Conservation (phyloP, 345 rosid species). For the Sisymbrium irio region DNA sequence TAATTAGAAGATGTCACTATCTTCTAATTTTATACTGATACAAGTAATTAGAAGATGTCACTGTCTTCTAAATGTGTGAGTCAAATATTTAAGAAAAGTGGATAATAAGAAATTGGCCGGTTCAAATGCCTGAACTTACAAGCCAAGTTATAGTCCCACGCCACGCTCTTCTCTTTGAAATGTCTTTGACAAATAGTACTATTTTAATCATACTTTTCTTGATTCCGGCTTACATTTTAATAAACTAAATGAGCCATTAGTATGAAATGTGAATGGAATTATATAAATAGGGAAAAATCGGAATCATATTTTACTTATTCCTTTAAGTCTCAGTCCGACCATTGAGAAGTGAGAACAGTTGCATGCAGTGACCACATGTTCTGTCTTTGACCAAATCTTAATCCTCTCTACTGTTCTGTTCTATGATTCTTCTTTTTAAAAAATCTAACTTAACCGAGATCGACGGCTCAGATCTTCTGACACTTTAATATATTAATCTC, state of each 20-base stretch:
- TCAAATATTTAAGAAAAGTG: conserved; percentile 20
- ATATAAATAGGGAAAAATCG: neutral
- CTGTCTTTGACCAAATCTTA: conserved; percentile 31
- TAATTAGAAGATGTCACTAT: conserved; percentile 25
- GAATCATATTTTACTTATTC: neutral
- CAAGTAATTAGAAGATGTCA: conserved; percentile 24
- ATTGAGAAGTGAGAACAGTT: conserved; percentile 18
- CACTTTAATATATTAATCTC: neutral
- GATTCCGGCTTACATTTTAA: neutral
- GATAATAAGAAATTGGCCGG: conserved; percentile 27
- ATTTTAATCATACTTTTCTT: neutral
- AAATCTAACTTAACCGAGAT: conserved; percentile 1
- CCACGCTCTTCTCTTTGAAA: conserved; percentile 27
- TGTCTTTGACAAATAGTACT: conserved; percentile 22
- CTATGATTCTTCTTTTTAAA: neutral
- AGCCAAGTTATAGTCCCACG: conserved; percentile 35
- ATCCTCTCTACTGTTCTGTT: neutral
- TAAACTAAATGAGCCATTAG: neutral
- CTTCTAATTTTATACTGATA: neutral
- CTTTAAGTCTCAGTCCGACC: neutral
- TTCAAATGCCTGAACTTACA: conserved; percentile 35
- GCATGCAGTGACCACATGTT: conserved; percentile 28
- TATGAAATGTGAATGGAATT: conserved; percentile 12
- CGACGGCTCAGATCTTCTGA: conserved; percentile 12
- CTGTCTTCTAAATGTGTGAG: conserved; percentile 7